Evolutionary conservation across 805 yeast species (phyloP).

Genomic region (Metschnikowia drakensbergensis): DNA sequence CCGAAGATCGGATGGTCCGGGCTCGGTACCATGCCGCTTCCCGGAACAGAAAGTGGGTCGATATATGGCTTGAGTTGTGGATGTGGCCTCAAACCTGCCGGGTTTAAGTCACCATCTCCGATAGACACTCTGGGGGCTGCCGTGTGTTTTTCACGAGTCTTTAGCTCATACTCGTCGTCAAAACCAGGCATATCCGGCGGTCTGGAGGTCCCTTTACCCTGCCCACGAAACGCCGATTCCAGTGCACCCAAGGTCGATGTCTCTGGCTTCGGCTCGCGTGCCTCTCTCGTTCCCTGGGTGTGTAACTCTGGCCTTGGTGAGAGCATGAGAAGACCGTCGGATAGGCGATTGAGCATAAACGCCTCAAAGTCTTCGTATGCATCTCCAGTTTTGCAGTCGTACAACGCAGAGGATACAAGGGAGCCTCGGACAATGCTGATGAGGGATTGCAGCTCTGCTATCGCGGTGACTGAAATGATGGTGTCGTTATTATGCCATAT

Average conservation of each 20-base stretch:
- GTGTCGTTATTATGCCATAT: background rate
- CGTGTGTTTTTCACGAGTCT: slow-evolving; percentile 3
- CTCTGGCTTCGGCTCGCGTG: background rate
- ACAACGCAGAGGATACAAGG: background rate
- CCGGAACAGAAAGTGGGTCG: slow-evolving; percentile 35
- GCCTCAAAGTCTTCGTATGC: background rate
- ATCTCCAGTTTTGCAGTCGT: background rate
- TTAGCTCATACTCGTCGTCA: slow-evolving; percentile 49
- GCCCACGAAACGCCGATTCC: background rate
- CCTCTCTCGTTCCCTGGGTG: too few relatives aligned
- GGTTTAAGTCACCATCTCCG: slow-evolving; percentile 52
- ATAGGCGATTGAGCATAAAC: background rate
- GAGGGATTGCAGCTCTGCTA: background rate
- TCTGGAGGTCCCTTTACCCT: slow-evolving; percentile 3
- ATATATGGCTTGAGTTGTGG: slow-evolving; percentile 43
- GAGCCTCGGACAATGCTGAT: background rate
- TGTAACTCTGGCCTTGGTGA: background rate
- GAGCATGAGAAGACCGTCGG: background rate
- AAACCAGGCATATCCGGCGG: slow-evolving; percentile 48
- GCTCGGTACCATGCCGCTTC: slow-evolving; percentile 50
- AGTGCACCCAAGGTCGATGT: too few relatives aligned
- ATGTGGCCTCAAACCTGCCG: slow-evolving; percentile 37
- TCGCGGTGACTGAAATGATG: background rate
- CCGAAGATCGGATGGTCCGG: slow-evolving; percentile 50
- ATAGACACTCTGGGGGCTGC: slow-evolving; percentile 26